phyloP scores from a whole-genome alignment of 129 eudicot genomes.

The Oenanthe sinensis region DNA sequence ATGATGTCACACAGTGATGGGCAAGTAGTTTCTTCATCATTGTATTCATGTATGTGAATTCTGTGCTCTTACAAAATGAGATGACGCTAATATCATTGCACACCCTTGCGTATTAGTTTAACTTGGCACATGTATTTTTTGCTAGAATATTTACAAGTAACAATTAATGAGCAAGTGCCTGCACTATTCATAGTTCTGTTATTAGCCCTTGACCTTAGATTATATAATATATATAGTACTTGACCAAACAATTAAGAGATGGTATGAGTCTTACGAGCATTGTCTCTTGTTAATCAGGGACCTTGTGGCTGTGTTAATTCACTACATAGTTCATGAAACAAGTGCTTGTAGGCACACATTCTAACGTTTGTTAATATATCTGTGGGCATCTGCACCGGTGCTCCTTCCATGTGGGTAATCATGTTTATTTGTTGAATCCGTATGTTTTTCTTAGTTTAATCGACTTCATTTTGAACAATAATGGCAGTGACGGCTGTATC shows the following conservation, averaged over 20 bases:
- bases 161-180: neutral
- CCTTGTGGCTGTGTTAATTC: neutral
- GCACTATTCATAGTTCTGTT: neutral
- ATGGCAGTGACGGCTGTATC: constrained; percentile 57
- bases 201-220: neutral
- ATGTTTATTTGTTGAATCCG: neutral
- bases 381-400: neutral
- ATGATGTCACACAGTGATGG: neutral
- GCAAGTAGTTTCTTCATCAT: neutral
- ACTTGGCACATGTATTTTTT: neutral
- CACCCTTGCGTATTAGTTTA: neutral
- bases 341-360: neutral
- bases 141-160: neutral
- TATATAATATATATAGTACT: neutral
- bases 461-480: neutral
- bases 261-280: neutral
- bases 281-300: neutral
- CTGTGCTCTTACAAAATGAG: neutral
- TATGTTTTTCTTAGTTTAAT: neutral
- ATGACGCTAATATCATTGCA: neutral
- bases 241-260: neutral
- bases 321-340: neutral
- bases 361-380: neutral
- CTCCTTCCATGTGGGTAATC: neutral
- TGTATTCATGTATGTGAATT: neutral